Conservation (phyloP, 371 early-diverging fungal species). For the Lichtheimia ornata region DNA sequence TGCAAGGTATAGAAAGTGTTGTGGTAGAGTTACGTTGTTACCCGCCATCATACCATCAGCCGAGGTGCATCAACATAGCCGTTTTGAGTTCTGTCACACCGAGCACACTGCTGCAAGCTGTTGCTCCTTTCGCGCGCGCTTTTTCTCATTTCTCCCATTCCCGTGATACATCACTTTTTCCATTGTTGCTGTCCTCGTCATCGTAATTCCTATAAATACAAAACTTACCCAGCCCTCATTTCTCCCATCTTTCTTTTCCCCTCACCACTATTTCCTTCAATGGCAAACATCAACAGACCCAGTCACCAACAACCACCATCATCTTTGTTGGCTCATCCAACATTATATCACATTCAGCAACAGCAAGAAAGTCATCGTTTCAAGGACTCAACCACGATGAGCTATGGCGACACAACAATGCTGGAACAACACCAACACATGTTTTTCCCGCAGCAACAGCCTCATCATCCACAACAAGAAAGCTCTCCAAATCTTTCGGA, state of each 20-base stretch:
- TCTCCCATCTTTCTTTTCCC: slow-evolving; percentile 1
- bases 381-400: slow-evolving; percentile 8
- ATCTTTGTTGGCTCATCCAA: slow-evolving; percentile 19
- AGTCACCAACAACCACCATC: background rate
- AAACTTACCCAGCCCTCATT: background rate
- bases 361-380: slow-evolving; percentile 7
- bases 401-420: slow-evolving; percentile 12
- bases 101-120: slow-evolving; percentile 5
- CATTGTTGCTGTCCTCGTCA: slow-evolving; percentile 5
- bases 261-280: background rate
- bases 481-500: slow-evolving; percentile 24
- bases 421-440: slow-evolving; percentile 15
- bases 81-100: slow-evolving; percentile 8
- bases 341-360: slow-evolving; percentile 26
- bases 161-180: slow-evolving; percentile 7
- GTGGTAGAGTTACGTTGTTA: no score
- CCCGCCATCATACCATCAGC: no score
- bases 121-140: background rate
- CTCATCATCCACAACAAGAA: slow-evolving; percentile 10
- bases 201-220: slow-evolving; percentile 4
- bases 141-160: slow-evolving; percentile 3
- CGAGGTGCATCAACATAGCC: no score
- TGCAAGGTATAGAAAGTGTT: no score
- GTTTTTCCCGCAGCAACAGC: slow-evolving; percentile 18
- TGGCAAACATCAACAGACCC: slow-evolving; percentile 7